Evolutionary conservation across 1,284 basidiomycete species (phyloP), one percentile per base, ranked within the genome.

Genomic region (Ganoderma multipileum): DNA sequence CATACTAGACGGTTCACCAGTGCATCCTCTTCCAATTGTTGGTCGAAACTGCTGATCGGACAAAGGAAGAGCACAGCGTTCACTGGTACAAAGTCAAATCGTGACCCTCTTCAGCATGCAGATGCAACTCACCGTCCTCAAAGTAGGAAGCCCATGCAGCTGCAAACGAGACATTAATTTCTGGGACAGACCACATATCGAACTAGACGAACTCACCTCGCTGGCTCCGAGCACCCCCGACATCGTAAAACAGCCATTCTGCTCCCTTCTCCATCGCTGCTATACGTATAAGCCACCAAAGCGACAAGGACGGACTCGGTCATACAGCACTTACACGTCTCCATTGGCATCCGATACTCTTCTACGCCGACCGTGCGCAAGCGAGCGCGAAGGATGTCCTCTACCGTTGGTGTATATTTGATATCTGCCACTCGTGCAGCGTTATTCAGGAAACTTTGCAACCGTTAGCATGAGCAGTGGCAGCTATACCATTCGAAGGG

Each of bases 281-380:
- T 36, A n/a, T 18, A 42, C 63, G 42, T 20, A 50, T 68, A 33
- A 63, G 44, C 28, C 16, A 33, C 18, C 30, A 28, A 33, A 14
- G 52, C 52, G 42, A 18, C 18, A 39, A 20, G 41, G 5, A 8
- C 23, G 7, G 8, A 18, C 16, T 14, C 18, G 14, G 44, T 26
- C 9, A 66, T 18, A 47, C 30, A 23, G 18, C 33, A 39, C 76
- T 44, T 65, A 84, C 85, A 78, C 28, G 78, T 81, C 77, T 90
- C 89, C 75, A 89, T 80, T 0, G 80, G 77, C 66, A 91, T 84
- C 2, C 80, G 82, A 70, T 91, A 87, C 75, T 91, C 88, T 73
- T 90, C 88, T 1, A 89, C 87, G 2, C 89, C 89, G 26, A 88
- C 79, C 0, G 90, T 92, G n/a, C 85, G 84, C 36, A 91, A 81